Evolutionary conservation across 148 eudicot genomes (phyloP), one percentile per base, ranked within the genome.

Genomic region (Euryodendron excelsum): DNA sequence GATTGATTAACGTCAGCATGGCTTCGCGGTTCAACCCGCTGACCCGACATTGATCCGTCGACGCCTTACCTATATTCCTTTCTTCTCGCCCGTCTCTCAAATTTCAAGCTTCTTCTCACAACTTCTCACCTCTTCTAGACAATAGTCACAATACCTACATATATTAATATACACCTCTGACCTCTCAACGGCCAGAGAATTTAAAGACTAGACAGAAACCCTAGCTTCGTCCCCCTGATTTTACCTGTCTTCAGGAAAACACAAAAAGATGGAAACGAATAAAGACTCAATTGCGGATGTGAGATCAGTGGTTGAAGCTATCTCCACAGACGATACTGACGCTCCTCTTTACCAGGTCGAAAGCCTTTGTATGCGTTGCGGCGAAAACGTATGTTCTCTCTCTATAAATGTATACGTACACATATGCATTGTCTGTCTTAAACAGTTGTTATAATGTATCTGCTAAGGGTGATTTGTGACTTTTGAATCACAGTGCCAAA

Each of bases 341-440:
- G 85, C 87, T 27, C 96, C 98, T 15, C 86, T 93, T 60, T 95
- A 95, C 86, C 79, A 87, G 78, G 78, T 93, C 30, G 97, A 93
- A 61, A 95, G 98, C 86, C 93, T 93, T 44, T 95, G 98, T 82
- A 93, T 95, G 98, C 92, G 93, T 12, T 95, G 98, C 81, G 75
- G 82, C 60, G 82, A 93, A 67, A 93, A 95, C 45, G 98, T 95
- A 90, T 74, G 14, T 23, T 11, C 53, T 62, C 11, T 69, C 28
- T 73, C 14, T 69, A 6, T 59, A n/a, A 3, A 14, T 63, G 15
- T 47, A 23, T 18, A 12, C 27, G 5, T 28, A 23, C n/a, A 25
- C 7, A n/a, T n/a, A 20, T 13, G 9, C 28, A 33, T 5, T 33
- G n/a, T 34, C 18, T 4, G 8, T 28, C 18, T 47, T 17, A 27